Percentiles rank a stretch among this genome's conserved stretches.
These are phyloP conservation scores for Brassica juncea DNA, from an alignment of 345 rosid genomes.

Conservation along the genomic window DNA sequence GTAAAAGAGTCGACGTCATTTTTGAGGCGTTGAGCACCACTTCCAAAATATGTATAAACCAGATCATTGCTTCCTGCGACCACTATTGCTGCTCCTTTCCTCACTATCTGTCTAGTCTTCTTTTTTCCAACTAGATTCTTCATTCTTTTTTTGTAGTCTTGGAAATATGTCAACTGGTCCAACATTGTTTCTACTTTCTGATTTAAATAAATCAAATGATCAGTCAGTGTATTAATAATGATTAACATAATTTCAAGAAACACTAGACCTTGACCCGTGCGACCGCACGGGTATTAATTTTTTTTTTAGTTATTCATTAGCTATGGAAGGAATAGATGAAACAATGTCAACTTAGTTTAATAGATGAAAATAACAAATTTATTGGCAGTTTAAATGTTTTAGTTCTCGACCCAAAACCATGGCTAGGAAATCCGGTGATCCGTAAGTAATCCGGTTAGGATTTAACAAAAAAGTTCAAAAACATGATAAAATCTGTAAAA, in stretches of 20 bases:
- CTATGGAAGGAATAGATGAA: no score
- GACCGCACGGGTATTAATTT: no score
- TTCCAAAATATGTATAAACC: slow-evolving; percentile 1
- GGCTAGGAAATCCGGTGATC: no score
- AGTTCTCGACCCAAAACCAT: no score
- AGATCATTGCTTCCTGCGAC: slow-evolving; percentile 22
- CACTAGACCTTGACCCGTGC: no score
- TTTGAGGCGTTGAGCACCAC: not conserved
- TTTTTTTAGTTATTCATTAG: no score
- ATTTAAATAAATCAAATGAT: not conserved
- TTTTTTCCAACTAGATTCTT: slow-evolving; percentile 38
- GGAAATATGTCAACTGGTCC: slow-evolving; percentile 42
- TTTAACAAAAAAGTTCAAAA: no score
- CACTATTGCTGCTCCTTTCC: slow-evolving; percentile 28
- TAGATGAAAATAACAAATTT: no score
- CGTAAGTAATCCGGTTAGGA: no score
- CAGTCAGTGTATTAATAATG: not conserved
- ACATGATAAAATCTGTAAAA: no score
- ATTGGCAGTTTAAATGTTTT: no score
- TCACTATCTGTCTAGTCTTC: slow-evolving; percentile 19
- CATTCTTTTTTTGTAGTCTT: slow-evolving; percentile 39
- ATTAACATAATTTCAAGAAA: not conserved
- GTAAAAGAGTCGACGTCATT: slow-evolving; percentile 4
- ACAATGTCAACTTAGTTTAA: no score
- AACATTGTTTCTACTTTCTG: slow-evolving; percentile 44